Conservation (phyloP, 176 grass and related monocot species). For the barley (Hordeum vulgare) region MorexV3_pseudomolecules_assembly NC_058524.1:61807456-61807955, state of each 20-base stretch:
- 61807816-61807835: constrained; percentile 76
- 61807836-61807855: constrained; percentile 62
- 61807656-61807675: neutral
- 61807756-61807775: neutral
- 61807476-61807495: constrained; percentile 86
- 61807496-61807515: constrained; percentile 83
- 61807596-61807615: neutral
- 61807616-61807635: neutral
- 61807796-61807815: constrained; percentile 66
- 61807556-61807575: neutral
- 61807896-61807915: neutral
- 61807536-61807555: neutral
- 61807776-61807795: constrained; percentile 56
- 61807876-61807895: constrained; percentile 49
- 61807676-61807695: neutral
- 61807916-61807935: too few relatives aligned
- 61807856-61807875: constrained; percentile 59
- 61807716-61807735: neutral
- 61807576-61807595: too few relatives aligned
- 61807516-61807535: neutral
- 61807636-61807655: neutral
- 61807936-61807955: too few relatives aligned
- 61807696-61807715: neutral
- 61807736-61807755: neutral
- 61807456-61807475: constrained; percentile 80